Percentiles rank a stretch among this genome's conserved stretches.
These are phyloP conservation scores for Hypoxylon sp. DNA, from an alignment of 2,329 filamentous ascomycete species.

Conservation along the genomic window DNA sequence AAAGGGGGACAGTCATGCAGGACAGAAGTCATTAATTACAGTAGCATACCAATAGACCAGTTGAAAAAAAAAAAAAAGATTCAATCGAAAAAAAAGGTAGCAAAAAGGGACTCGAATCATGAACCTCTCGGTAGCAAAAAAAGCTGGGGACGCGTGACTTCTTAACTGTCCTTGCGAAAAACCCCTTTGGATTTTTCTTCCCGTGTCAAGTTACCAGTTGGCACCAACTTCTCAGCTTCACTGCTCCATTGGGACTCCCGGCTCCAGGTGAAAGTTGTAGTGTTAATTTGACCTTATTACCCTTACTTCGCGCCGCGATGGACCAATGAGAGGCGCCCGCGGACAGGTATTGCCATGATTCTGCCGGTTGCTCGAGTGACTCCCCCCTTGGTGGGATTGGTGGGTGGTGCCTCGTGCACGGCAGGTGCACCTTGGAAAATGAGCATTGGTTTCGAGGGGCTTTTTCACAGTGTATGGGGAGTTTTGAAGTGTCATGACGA, in stretches of 20 bases:
- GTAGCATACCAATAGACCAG: no score
- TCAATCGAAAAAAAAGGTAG: neutral
- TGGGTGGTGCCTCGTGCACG: neutral
- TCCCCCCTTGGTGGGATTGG: neutral
- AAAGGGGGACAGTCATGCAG: no score
- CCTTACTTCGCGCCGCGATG: neutral
- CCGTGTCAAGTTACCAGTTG: neutral
- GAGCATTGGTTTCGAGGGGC: neutral
- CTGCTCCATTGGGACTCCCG: neutral
- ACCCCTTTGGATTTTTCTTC: conserved; percentile 2
- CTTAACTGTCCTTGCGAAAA: conserved; percentile 7
- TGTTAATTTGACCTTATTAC: neutral
- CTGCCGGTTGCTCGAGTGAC: neutral
- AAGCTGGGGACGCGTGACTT: conserved; percentile 9
- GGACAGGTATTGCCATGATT: neutral
- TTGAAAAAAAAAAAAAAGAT: neutral
- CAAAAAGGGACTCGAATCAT: neutral
- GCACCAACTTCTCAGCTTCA: neutral
- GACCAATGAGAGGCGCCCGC: neutral
- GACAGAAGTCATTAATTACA: no score
- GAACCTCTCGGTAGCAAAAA: neutral
- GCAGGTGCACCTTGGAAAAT: neutral
- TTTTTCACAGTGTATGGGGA: neutral
- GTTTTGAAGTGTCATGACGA: neutral
- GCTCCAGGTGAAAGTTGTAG: neutral